Conservation (phyloP, 306 rosid species). For the apple (Malus domestica) region DNA sequence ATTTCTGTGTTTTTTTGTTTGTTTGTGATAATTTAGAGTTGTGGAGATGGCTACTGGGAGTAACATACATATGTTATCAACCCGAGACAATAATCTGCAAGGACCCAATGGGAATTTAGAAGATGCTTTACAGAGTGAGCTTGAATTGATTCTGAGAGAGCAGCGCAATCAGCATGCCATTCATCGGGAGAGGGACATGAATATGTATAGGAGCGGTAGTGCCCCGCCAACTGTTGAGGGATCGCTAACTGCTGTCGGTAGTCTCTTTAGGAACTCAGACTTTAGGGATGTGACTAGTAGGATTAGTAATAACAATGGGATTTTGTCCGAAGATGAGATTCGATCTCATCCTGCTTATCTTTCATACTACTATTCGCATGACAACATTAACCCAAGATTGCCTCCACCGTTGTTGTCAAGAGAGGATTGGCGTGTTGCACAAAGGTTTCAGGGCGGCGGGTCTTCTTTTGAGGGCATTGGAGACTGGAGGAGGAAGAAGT, state of each 20-base stretch:
- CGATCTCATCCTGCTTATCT: slow-evolving; percentile 86
- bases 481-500: slow-evolving; percentile 61
- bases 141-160: slow-evolving; percentile 60
- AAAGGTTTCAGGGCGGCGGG: slow-evolving; percentile 71
- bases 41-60: slow-evolving; percentile 60
- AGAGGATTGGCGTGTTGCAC: slow-evolving; percentile 96
- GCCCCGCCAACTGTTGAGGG: slow-evolving; percentile 99
- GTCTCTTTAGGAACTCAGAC: slow-evolving; percentile 51
- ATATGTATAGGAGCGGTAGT: slow-evolving; percentile 90
- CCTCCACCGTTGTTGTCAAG: slow-evolving; percentile 86
- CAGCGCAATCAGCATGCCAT: slow-evolving; percentile 48
- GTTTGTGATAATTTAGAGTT: slow-evolving; percentile 27
- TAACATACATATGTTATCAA: slow-evolving; percentile 31
- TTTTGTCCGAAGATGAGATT: slow-evolving; percentile 77
- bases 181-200: slow-evolving; percentile 56
- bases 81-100: slow-evolving; percentile 27
- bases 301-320: slow-evolving; percentile 34
- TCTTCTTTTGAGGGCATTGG: slow-evolving; percentile 49
- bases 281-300: slow-evolving; percentile 29
- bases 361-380: slow-evolving; percentile 76
- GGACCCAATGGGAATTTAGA: slow-evolving; percentile 44
- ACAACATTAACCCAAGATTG: slow-evolving; percentile 69
- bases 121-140: slow-evolving; percentile 65
- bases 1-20: background rate
- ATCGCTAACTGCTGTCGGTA: slow-evolving; percentile 67